phyloP scores from a whole-genome alignment of 176 grass and related monocot species.

The Rhynchospora tenuis region DNA sequence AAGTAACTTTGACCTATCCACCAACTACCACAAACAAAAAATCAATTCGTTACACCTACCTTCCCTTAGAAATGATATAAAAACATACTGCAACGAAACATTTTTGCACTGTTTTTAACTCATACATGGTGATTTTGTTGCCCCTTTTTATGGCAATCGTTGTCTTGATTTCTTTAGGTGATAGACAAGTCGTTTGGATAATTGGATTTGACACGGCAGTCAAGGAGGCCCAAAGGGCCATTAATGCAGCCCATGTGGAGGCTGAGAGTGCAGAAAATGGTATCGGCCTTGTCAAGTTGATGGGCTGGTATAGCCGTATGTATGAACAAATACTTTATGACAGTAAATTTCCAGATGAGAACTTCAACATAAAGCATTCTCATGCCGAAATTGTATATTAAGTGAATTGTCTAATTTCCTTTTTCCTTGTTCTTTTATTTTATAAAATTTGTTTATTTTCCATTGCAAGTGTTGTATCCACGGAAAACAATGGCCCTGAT shows the following conservation, averaged over 20 bases:
- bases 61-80: not conserved
- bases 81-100: not conserved
- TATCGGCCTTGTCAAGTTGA: slow-evolving; percentile 90
- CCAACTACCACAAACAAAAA: not conserved
- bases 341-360: slow-evolving; percentile 75
- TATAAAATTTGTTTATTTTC: not conserved
- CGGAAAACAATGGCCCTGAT: slow-evolving; percentile 64
- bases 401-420: not conserved
- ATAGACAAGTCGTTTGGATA: slow-evolving; percentile 99
- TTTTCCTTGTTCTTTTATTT: not conserved
- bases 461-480: slow-evolving; percentile 67
- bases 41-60: not conserved
- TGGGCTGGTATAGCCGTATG: slow-evolving; percentile 93
- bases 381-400: slow-evolving; percentile 52
- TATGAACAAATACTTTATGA: slow-evolving; percentile 41
- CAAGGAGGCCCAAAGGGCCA: slow-evolving; percentile 90
- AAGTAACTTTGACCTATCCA: not conserved
- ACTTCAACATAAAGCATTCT: slow-evolving; percentile 81
- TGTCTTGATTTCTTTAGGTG: slow-evolving; percentile 41
- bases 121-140: not conserved
- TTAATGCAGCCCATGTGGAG: slow-evolving; percentile 98
- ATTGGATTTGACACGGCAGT: slow-evolving; percentile 97
- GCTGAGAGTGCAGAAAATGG: slow-evolving; percentile 94
- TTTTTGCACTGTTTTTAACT: not conserved
- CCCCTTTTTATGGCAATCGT: not conserved